A percentile compares a stretch with the other conserved stretches of the same genome.
phyloP scores from a whole-genome alignment of 768 basidiomycete genomes.

The Mycena filopes region DNA sequence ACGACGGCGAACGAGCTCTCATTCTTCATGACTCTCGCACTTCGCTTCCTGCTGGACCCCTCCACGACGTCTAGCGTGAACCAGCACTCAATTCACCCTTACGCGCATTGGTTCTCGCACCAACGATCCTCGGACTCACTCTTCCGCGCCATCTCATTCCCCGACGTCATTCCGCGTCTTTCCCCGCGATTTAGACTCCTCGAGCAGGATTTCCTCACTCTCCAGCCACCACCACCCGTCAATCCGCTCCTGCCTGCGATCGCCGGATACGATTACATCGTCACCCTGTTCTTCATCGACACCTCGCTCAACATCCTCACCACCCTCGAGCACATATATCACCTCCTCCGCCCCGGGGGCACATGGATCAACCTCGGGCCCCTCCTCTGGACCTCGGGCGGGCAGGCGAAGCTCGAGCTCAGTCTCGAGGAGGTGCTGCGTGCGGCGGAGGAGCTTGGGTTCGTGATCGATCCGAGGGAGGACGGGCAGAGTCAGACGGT shows the following conservation, averaged over 20 bases:
- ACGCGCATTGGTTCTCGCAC: conserved; percentile 78
- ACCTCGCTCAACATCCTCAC: conserved; percentile 64
- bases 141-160: conserved; percentile 66
- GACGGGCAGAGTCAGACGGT: conserved; percentile 52
- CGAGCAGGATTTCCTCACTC: conserved; percentile 68
- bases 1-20: conserved; percentile 74
- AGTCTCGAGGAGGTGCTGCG: conserved; percentile 71
- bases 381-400: conserved; percentile 69
- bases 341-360: conserved; percentile 68
- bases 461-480: conserved; percentile 49
- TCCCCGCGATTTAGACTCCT: conserved; percentile 54
- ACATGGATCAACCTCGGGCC: conserved; percentile 80
- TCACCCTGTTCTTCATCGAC: conserved; percentile 76
- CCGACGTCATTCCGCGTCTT: conserved; percentile 68
- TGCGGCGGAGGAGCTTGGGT: conserved; percentile 65
- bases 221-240: conserved; percentile 39
- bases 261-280: conserved; percentile 65
- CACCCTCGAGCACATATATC: conserved; percentile 67
- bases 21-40: conserved; percentile 70
- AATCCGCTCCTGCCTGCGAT: conserved; percentile 17
- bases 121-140: conserved; percentile 60
- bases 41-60: conserved; percentile 66
- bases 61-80: conserved; percentile 50
- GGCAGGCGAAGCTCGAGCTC: conserved; percentile 63
- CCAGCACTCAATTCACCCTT: conserved; percentile 68